Conservation (phyloP, 345 rosid species). For the Sisymbrium irio region DNA sequence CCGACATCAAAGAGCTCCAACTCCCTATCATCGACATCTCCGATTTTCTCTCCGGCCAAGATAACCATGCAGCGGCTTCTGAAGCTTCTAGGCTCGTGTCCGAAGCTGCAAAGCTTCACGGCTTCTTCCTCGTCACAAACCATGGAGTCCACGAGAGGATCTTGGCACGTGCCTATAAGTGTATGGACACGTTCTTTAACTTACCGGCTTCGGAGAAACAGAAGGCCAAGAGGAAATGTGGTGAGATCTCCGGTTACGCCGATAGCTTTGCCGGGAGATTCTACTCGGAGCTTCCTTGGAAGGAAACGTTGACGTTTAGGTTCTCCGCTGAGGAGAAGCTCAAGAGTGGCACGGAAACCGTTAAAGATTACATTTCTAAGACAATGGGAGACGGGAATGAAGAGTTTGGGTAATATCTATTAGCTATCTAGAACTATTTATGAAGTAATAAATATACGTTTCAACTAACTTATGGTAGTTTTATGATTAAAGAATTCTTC, state of each 20-base stretch:
- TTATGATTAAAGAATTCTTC: neutral
- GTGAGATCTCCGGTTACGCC: neutral
- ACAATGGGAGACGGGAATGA: neutral
- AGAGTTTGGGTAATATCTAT: neutral
- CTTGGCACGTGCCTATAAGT: neutral
- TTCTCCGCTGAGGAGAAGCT: neutral
- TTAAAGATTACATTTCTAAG: neutral
- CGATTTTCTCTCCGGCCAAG: neutral
- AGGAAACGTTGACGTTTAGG: neutral
- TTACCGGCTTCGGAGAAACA: neutral
- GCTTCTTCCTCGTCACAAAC: neutral
- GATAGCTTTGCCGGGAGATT: neutral
- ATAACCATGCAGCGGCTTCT: neutral
- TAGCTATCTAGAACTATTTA: neutral
- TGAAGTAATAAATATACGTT: neutral
- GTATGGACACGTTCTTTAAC: neutral
- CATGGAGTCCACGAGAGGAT: neutral
- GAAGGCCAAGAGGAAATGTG: neutral
- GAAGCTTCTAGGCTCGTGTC: neutral
- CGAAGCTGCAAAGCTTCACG: neutral
- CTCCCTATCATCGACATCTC: conserved; percentile 1
- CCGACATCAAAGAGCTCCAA: neutral
- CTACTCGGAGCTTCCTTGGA: neutral
- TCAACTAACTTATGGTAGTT: neutral
- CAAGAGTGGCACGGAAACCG: neutral